Percentiles rank a stretch among this genome's conserved stretches.
Evolutionary conservation across 2,329 filamentous ascomycete species (phyloP).

Genomic region (Fusarium sp.): DNA sequence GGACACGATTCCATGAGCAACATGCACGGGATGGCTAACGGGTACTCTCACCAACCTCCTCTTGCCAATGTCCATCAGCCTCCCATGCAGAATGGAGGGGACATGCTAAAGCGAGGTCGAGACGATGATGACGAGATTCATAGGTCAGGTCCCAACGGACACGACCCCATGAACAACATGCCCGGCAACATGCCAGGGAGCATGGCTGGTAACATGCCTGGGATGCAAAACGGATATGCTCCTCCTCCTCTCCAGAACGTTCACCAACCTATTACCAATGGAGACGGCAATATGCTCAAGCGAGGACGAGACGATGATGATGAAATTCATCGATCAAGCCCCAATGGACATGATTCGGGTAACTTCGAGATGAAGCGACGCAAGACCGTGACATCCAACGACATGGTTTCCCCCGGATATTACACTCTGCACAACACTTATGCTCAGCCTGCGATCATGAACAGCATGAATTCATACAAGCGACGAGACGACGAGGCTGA

Average conservation of each 20-base stretch:
- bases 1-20: conserved; percentile 78
- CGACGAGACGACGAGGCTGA: conserved; percentile 72
- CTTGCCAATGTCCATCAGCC: conserved; percentile 29
- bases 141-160: conserved; percentile 76
- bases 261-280: conserved; percentile 65
- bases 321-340: conserved; percentile 49
- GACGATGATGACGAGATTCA: conserved; percentile 73
- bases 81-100: conserved; percentile 72
- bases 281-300: conserved; percentile 63
- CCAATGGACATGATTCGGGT: conserved; percentile 56
- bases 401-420: conserved; percentile 29
- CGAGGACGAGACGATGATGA: conserved; percentile 70
- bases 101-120: conserved; percentile 61
- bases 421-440: conserved; percentile 28
- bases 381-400: conserved; percentile 71
- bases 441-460: conserved; percentile 63
- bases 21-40: conserved; percentile 68
- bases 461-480: conserved; percentile 66
- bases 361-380: conserved; percentile 80
- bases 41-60: conserved; percentile 73
- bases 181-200: conserved; percentile 69
- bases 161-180: conserved; percentile 75
- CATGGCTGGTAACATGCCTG: conserved; percentile 68
- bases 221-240: conserved; percentile 73
- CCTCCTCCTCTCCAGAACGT: conserved; percentile 63